These are phyloP conservation scores for Fistulina hepatica DNA, from an alignment of 1,284 basidiomycete species.

Conservation along the genomic window DNA sequence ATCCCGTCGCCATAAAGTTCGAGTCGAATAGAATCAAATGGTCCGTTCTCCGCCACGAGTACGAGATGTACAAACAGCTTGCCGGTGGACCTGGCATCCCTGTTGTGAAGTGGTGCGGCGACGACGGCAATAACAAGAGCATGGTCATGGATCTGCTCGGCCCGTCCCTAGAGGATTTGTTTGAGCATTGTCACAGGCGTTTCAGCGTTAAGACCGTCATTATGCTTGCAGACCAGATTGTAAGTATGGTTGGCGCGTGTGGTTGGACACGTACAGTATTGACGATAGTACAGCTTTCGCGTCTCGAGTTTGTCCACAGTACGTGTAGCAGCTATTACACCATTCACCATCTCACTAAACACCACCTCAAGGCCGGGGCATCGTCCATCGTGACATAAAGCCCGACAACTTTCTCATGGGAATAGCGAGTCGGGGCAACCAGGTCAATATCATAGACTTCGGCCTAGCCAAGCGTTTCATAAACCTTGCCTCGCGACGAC, in stretches of 20 bases:
- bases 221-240: constrained; percentile 93
- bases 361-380: too few relatives aligned
- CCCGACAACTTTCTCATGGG: constrained; percentile 99
- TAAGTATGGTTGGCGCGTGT: constrained; percentile 29
- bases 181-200: constrained; percentile 99
- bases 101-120: constrained; percentile 97
- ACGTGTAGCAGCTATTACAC: too few relatives aligned
- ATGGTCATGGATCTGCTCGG: constrained; percentile 99
- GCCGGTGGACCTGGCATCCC: constrained; percentile 98
- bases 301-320: constrained; percentile 99
- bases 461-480: constrained; percentile 99
- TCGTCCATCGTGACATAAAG: constrained; percentile 99
- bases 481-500: constrained; percentile 98
- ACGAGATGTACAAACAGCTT: constrained; percentile 93
- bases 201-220: constrained; percentile 97
- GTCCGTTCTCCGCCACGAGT: constrained; percentile 99
- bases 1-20: constrained; percentile 99
- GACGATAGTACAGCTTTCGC: constrained; percentile 66
- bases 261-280: constrained; percentile 8
- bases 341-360: too few relatives aligned
- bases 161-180: constrained; percentile 95
- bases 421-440: constrained; percentile 98
- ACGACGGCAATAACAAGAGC: constrained; percentile 99
- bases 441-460: constrained; percentile 99
- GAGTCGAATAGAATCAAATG: constrained; percentile 99